Percentiles rank a stretch among this genome's conserved stretches.
These are phyloP conservation scores for Cytospora piceae DNA, from an alignment of 2,329 filamentous ascomycete species.

Conservation along the genomic window DNA sequence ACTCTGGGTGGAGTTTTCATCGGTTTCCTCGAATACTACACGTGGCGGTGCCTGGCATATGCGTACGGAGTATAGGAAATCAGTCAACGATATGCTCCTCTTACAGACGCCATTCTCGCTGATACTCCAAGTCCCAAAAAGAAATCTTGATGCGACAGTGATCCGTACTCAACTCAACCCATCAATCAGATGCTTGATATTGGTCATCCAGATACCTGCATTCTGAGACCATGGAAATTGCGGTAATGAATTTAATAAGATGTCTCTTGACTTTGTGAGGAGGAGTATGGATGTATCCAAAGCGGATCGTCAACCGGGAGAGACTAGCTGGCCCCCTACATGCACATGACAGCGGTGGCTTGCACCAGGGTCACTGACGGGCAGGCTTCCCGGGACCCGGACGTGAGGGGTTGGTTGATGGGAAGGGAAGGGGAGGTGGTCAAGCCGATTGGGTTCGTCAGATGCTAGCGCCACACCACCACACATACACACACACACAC, in stretches of 20 bases:
- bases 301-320: constrained; percentile 1
- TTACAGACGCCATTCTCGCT: neutral
- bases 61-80: neutral
- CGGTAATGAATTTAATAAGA: neutral
- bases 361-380: constrained; percentile 19
- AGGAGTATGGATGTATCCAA: neutral
- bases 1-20: neutral
- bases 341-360: constrained; percentile 27
- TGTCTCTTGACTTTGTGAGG: neutral
- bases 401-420: constrained; percentile 10
- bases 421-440: too few species aligned
- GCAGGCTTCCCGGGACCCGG: constrained; percentile 23
- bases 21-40: constrained; percentile 8
- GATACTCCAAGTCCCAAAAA: neutral
- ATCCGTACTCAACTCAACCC: neutral
- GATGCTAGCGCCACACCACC: constrained; percentile 12
- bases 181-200: neutral
- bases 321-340: constrained; percentile 7
- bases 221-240: neutral
- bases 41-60: constrained; percentile 23
- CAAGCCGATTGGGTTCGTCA: constrained; percentile 3
- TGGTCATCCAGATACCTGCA: neutral
- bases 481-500: neutral
- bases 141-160: neutral
- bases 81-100: neutral